phyloP scores from a whole-genome alignment of 371 early-diverging fungal genomes.

The Nematocida minor region DNA sequence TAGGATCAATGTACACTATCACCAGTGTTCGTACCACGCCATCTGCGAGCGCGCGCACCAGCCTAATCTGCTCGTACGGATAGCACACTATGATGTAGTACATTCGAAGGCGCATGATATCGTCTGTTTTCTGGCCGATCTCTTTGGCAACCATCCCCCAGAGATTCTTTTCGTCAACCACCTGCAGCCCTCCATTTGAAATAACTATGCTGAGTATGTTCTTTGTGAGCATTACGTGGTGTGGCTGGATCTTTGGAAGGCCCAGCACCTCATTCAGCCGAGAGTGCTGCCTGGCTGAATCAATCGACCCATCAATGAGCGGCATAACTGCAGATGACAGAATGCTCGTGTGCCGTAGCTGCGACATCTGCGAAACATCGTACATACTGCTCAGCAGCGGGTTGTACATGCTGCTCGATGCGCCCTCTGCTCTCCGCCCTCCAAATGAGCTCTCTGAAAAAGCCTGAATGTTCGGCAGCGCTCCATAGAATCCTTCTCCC shows the following conservation, averaged over 20 bases:
- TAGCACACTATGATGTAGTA: slow-evolving; percentile 50
- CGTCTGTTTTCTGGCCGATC: slow-evolving; percentile 19
- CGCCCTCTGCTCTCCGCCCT: background rate
- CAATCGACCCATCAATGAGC: background rate
- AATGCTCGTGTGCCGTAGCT: slow-evolving; percentile 14
- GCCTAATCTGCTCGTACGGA: slow-evolving; percentile 32
- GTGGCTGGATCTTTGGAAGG: slow-evolving; percentile 22
- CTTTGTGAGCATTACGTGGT: slow-evolving; percentile 8
- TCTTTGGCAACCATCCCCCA: slow-evolving; percentile 38
- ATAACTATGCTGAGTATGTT: background rate
- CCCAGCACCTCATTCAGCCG: slow-evolving; percentile 39
- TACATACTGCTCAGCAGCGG: background rate
- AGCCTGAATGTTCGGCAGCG: too few relatives aligned
- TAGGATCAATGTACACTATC: slow-evolving; percentile 39
- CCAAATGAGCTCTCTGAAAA: too few relatives aligned
- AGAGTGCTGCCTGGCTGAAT: background rate
- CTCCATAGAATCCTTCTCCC: too few relatives aligned
- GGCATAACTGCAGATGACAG: background rate
- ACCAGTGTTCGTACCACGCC: background rate
- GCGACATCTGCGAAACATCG: background rate
- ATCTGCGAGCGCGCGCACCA: background rate
- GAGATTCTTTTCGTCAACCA: slow-evolving; percentile 30
- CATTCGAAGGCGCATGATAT: slow-evolving; percentile 17
- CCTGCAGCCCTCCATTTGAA: slow-evolving; percentile 29
- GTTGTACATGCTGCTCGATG: slow-evolving; percentile 5